Conservation (phyloP, 2,329 filamentous ascomycete species). For the Scedosporium dehoogii region DNA sequence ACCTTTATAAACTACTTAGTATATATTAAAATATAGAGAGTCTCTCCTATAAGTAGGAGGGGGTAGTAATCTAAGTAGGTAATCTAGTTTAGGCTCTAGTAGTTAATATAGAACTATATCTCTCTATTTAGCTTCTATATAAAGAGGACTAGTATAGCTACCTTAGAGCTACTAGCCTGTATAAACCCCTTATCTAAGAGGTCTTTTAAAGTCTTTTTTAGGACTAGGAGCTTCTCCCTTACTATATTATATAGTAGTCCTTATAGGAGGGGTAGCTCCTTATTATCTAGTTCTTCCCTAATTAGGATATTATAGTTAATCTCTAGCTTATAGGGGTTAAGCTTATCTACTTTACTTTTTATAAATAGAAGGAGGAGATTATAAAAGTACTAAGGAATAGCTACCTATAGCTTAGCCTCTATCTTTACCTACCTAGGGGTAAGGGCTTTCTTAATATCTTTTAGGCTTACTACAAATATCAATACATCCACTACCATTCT, state of each 20-base stretch:
- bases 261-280: neutral
- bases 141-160: neutral
- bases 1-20: neutral
- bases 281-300: neutral
- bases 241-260: neutral
- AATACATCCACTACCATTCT: too few relatives aligned
- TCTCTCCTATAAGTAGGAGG: neutral
- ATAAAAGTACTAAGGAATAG: neutral
- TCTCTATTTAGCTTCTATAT: neutral
- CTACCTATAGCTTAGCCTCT: neutral
- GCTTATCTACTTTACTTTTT: neutral
- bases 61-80: neutral
- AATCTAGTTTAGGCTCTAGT: neutral
- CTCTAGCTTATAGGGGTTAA: neutral
- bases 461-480: too few relatives aligned
- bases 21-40: neutral
- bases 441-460: too few relatives aligned
- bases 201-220: neutral
- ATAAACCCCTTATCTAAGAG: neutral
- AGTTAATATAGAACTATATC: neutral
- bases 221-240: neutral
- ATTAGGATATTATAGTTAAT: neutral
- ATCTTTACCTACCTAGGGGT: too few relatives aligned
- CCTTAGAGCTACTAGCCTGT: neutral
- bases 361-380: neutral